Evolutionary conservation across 306 rosid species (phyloP).

Genomic region (Prunus armeniaca): DNA sequence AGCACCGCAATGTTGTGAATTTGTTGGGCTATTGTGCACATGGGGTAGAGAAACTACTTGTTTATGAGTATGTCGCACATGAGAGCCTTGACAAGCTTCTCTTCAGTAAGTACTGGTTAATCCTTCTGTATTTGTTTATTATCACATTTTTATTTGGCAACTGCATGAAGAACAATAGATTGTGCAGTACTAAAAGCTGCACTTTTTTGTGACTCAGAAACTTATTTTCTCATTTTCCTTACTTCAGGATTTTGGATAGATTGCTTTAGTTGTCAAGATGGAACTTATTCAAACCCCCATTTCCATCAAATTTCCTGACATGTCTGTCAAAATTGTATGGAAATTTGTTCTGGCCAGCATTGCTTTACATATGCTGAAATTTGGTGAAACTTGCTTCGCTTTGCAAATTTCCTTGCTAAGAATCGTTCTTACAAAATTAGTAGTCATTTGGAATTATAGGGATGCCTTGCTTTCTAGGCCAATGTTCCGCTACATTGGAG

Average conservation of each 20-base stretch:
- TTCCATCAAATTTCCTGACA: background rate
- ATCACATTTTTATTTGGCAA: background rate
- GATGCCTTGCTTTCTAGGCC: background rate
- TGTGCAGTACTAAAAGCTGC: background rate
- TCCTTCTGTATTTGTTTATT: background rate
- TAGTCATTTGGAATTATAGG: background rate
- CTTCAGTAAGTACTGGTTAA: conserved; percentile 62
- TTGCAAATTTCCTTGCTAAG: too few species aligned
- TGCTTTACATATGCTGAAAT: background rate
- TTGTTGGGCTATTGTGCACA: conserved; percentile 82
- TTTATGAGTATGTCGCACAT: conserved; percentile 74
- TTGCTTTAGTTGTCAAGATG: background rate
- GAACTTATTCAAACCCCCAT: background rate
- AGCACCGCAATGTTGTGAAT: conserved; percentile 89
- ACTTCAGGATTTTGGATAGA: background rate
- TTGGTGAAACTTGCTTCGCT: too few species aligned
- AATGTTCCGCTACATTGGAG: background rate
- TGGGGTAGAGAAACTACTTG: conserved; percentile 77
- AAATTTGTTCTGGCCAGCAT: background rate
- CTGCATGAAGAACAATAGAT: conserved; percentile 4
- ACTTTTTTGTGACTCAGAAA: background rate
- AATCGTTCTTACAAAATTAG: too few species aligned
- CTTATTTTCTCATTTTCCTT: background rate
- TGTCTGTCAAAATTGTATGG: background rate
- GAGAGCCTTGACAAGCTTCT: conserved; percentile 95